Conservation (phyloP, 202 grass and related monocot genomes). For the Elaeis oleifera region DNA sequence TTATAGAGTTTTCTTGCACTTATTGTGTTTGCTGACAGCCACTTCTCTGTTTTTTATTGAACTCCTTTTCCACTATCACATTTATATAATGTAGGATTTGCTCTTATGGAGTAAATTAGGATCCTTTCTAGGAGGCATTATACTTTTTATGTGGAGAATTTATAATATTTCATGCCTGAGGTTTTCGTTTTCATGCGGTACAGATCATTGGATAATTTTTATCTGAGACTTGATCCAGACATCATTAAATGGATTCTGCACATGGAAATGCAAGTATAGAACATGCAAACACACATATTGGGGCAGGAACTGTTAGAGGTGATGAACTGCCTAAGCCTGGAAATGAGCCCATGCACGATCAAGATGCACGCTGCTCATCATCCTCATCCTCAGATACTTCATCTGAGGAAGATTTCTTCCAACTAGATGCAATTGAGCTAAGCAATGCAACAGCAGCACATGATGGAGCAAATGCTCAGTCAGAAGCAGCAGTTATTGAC, state of each 20-base stretch:
- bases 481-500: neutral
- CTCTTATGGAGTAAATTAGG: too few relatives aligned
- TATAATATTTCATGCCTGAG: neutral
- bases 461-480: neutral
- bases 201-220: neutral
- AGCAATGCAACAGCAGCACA: neutral
- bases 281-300: neutral
- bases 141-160: neutral
- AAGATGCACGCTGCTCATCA: slow-evolving; percentile 6
- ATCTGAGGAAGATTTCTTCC: slow-evolving; percentile 23
- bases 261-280: neutral
- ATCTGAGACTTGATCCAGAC: neutral
- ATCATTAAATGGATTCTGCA: slow-evolving; percentile 4
- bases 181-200: neutral
- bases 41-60: too few relatives aligned
- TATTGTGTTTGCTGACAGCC: too few relatives aligned
- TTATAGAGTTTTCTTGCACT: too few relatives aligned
- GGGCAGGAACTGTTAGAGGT: too few relatives aligned
- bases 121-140: too few relatives aligned
- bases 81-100: too few relatives aligned
- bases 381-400: slow-evolving; percentile 9
- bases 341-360: neutral
- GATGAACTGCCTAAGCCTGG: neutral
- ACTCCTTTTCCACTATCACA: too few relatives aligned
- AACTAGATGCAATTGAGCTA: slow-evolving; percentile 12